These are phyloP conservation scores for Sporothrix protearum DNA, from an alignment of 2,329 filamentous ascomycete genomes.

Conservation along the genomic window DNA sequence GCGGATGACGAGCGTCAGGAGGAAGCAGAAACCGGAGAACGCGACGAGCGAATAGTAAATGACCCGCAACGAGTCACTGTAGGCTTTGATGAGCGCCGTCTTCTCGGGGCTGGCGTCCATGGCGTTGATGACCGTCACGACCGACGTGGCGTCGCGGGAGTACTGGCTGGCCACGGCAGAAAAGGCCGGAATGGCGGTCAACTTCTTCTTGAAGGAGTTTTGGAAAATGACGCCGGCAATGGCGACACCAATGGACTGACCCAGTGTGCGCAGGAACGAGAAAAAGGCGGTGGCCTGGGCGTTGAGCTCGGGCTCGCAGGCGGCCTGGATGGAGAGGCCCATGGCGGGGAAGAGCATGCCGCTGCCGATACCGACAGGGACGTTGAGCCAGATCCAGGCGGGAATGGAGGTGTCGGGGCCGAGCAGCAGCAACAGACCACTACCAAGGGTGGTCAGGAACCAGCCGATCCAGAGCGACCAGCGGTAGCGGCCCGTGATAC, in stretches of 20 bases:
- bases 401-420: conserved; percentile 28
- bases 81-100: conserved; percentile 36
- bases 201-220: conserved; percentile 32
- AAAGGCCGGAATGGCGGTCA: conserved; percentile 24
- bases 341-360: conserved; percentile 41
- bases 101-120: conserved; percentile 45
- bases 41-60: conserved; percentile 54
- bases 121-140: conserved; percentile 53
- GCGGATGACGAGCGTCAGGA: conserved; percentile 52
- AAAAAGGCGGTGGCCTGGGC: conserved; percentile 42
- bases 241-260: conserved; percentile 43
- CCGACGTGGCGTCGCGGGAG: conserved; percentile 51
- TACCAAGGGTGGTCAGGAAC: conserved; percentile 31
- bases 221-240: conserved; percentile 43
- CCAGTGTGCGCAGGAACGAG: conserved; percentile 41
- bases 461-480: conserved; percentile 35
- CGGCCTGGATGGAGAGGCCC: conserved; percentile 41
- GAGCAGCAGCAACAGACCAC: conserved; percentile 30
- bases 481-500: conserved; percentile 32
- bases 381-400: conserved; percentile 38
- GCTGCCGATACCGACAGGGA: conserved; percentile 38
- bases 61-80: conserved; percentile 51
- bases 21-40: conserved; percentile 47
- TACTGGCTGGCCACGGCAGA: conserved; percentile 40
- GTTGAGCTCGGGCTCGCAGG: conserved; percentile 38